phyloP scores from a whole-genome alignment of 148 eudicot species.

The Diospyros kaki region DNA sequence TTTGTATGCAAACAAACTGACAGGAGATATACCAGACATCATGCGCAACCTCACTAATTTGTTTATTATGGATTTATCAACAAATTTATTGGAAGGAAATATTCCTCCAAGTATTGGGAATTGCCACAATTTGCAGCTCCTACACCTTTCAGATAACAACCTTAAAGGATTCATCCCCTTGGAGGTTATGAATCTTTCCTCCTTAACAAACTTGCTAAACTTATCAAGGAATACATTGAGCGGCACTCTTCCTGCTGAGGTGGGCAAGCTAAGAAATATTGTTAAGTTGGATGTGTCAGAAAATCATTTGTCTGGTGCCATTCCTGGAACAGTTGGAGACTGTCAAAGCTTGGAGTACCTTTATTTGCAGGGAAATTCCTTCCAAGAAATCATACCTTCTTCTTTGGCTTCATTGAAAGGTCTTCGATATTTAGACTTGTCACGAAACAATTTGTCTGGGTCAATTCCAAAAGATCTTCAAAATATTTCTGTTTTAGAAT shows the following conservation, averaged over 20 bases:
- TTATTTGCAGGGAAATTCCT: conserved; percentile 14
- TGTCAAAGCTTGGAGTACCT: conserved; percentile 19
- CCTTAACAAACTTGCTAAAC: conserved; percentile 18
- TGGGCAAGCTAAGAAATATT: conserved; percentile 25
- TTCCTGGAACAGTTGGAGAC: conserved; percentile 18
- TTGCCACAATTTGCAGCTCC: conserved; percentile 11
- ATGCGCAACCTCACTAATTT: conserved; percentile 16
- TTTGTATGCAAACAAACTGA: conserved; percentile 12
- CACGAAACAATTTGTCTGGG: conserved; percentile 22
- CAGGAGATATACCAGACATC: conserved; percentile 25
- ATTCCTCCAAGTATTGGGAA: conserved; percentile 25
- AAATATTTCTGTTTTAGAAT: conserved; percentile 11
- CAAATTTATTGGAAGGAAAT: conserved; percentile 16
- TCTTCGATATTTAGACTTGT: conserved; percentile 11
- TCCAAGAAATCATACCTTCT: conserved; percentile 17
- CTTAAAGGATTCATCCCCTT: conserved; percentile 17
- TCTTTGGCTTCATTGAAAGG: conserved; percentile 17
- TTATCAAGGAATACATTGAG: conserved; percentile 22
- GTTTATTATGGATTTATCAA: conserved; percentile 14
- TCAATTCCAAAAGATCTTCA: conserved; percentile 22
- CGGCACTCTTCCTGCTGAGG: conserved; percentile 24
- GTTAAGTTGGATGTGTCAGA: conserved; percentile 20
- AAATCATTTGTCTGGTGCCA: conserved; percentile 16
- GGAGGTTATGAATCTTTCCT: conserved; percentile 15
- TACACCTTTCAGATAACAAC: conserved; percentile 19